A percentile compares a stretch with the other conserved stretches of the same genome.
Evolutionary conservation across 139 green algal genomes (phyloP).

Genomic region (Auxenochlorella pyrenoidosa): DNA sequence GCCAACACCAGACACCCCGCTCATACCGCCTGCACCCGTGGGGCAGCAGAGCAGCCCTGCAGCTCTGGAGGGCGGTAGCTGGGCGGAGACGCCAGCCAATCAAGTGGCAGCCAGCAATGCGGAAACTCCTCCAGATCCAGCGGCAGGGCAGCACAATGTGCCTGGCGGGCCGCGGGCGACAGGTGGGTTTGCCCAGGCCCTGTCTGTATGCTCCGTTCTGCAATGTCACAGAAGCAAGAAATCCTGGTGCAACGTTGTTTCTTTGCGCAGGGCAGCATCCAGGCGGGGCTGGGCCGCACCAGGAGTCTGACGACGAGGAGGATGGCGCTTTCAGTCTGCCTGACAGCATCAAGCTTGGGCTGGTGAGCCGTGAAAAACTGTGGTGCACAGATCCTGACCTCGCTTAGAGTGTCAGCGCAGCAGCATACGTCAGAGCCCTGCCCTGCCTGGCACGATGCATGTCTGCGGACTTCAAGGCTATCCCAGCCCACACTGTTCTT

Average conservation of each 20-base stretch:
- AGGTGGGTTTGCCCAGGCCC: neutral
- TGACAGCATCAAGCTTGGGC: conserved; percentile 92
- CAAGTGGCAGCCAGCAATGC: neutral
- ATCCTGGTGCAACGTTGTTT: neutral
- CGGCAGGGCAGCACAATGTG: neutral
- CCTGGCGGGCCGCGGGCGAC: neutral
- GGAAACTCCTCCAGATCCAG: neutral
- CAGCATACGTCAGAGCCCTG: neutral
- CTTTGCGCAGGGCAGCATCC: neutral
- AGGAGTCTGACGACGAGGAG: conserved; percentile 11
- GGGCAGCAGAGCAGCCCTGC: neutral
- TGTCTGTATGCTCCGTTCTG: no score
- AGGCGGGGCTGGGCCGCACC: neutral
- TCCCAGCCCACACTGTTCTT: no score
- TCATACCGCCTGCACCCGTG: neutral
- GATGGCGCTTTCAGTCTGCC: conserved; percentile 49
- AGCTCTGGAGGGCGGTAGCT: neutral
- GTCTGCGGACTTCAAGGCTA: no score
- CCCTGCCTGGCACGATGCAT: no score
- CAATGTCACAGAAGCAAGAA: no score
- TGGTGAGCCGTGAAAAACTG: no score
- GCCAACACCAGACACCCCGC: neutral
- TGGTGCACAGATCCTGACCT: no score
- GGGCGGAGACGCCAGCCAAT: neutral
- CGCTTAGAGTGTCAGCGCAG: no score